Percentiles rank a stretch among this genome's conserved stretches.
Evolutionary conservation across 805 yeast genomes (phyloP).

Genomic region (Grigorovia jiainica): DNA sequence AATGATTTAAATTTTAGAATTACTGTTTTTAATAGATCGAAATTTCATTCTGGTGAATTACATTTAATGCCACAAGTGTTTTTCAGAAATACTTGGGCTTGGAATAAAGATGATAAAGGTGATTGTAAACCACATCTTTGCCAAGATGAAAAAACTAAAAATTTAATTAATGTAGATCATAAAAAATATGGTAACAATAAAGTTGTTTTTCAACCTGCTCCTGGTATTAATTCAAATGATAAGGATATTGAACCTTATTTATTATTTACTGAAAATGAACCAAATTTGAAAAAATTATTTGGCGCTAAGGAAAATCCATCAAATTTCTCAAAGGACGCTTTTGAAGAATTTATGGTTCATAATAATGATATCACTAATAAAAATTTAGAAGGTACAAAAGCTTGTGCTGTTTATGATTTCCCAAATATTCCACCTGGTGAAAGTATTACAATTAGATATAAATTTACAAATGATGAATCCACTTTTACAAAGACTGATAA

Average conservation of each 20-base stretch:
- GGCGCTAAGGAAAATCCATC: conserved; percentile 44
- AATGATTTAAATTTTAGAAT: conserved; percentile 75
- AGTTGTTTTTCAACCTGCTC: conserved; percentile 72
- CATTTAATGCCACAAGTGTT: conserved; percentile 78
- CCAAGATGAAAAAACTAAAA: conserved; percentile 29
- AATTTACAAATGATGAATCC: conserved; percentile 42
- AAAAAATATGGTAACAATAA: conserved; percentile 59
- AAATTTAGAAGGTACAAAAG: conserved; percentile 63
- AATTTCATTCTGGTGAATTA: conserved; percentile 67
- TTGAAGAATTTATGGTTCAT: conserved; percentile 65
- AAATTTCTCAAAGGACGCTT: conserved; percentile 71
- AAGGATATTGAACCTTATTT: conserved; percentile 62
- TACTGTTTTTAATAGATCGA: conserved; percentile 80
- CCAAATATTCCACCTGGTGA: conserved; percentile 79
- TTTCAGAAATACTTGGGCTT: conserved; percentile 88
- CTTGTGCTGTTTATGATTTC: conserved; percentile 76
- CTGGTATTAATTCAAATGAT: conserved; percentile 36
- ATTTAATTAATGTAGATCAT: conserved; percentile 52
- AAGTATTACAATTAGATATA: conserved; percentile 76
- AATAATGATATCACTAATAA: conserved; percentile 60
- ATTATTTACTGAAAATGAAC: conserved; percentile 80
- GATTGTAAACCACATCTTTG: conserved; percentile 39
- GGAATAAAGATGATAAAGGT: conserved; percentile 39
- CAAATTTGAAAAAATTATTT: conserved; percentile 61
- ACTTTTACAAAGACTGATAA: conserved; percentile 22